Conservation (phyloP, 2,329 filamentous ascomycete genomes). For the Microsporum canis region DNA sequence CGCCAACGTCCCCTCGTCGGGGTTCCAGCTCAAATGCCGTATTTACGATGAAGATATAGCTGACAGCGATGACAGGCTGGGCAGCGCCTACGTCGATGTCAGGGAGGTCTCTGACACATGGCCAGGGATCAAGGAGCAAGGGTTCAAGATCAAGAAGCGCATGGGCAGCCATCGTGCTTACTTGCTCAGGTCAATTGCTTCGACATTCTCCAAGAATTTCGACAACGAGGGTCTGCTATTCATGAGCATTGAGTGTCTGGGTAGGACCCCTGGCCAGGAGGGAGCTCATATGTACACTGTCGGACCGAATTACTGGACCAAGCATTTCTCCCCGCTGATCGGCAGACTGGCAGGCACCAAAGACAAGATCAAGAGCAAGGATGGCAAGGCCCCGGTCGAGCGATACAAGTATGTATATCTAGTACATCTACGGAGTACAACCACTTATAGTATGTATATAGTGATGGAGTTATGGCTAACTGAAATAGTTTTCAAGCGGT, state of each 20-base stretch:
- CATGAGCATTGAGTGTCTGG: conserved; percentile 67
- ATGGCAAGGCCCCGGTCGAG: conserved; percentile 46
- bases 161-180: conserved; percentile 82
- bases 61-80: conserved; percentile 76
- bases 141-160: conserved; percentile 66
- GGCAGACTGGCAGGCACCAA: conserved; percentile 67
- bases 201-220: conserved; percentile 48
- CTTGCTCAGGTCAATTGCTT: conserved; percentile 56
- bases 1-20: conserved; percentile 68
- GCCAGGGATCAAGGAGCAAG: conserved; percentile 53
- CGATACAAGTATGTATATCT: conserved; percentile 58
- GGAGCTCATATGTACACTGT: conserved; percentile 64
- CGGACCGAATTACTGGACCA: conserved; percentile 64
- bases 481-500: conserved; percentile 71
- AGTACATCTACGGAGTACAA: not conserved
- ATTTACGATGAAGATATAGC: conserved; percentile 83
- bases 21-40: conserved; percentile 74
- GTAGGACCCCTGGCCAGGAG: conserved; percentile 55
- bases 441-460: not conserved
- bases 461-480: not conserved
- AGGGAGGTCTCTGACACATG: conserved; percentile 52
- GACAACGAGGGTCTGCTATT: conserved; percentile 60
- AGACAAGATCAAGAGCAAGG: conserved; percentile 48
- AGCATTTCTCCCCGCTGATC: conserved; percentile 81
- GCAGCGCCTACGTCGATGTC: conserved; percentile 66